phyloP scores from a whole-genome alignment of 495 filamentous ascomycete species.

The Aspergillus steynii region DNA sequence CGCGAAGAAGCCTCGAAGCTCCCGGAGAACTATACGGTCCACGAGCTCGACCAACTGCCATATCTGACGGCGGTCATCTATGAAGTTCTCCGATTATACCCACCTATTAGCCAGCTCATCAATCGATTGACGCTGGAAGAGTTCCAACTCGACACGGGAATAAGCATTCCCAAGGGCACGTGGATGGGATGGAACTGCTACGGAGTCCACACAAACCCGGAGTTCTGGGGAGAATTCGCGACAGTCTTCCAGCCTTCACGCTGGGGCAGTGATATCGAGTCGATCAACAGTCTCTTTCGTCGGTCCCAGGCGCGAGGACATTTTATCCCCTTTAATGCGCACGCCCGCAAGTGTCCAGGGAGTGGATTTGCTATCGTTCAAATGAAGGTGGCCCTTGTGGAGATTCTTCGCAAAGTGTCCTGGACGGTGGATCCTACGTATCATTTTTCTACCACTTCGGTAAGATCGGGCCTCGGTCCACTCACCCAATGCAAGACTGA shows the following conservation, averaged over 20 bases:
- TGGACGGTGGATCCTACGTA: slow-evolving; percentile 1
- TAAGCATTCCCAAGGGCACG: slow-evolving; percentile 32
- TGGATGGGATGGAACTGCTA: slow-evolving; percentile 41
- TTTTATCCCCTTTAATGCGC: slow-evolving; percentile 42
- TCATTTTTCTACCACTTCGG: neutral
- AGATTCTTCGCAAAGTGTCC: slow-evolving; percentile 7
- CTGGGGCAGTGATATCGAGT: slow-evolving; percentile 34
- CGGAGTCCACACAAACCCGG: slow-evolving; percentile 29
- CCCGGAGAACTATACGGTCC: slow-evolving; percentile 10
- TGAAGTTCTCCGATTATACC: slow-evolving; percentile 41
- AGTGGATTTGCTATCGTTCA: slow-evolving; percentile 37
- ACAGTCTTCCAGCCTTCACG: slow-evolving; percentile 33
- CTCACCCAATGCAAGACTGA: no score
- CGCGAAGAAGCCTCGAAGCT: slow-evolving; percentile 20
- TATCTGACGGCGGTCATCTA: slow-evolving; percentile 37
- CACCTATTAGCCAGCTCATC: slow-evolving; percentile 39
- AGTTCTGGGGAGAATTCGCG: slow-evolving; percentile 31
- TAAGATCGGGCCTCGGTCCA: no score
- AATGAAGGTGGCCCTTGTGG: slow-evolving; percentile 35
- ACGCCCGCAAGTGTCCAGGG: slow-evolving; percentile 36
- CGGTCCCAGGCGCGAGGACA: slow-evolving; percentile 31
- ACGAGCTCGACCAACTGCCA: slow-evolving; percentile 27
- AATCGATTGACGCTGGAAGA: slow-evolving; percentile 28
- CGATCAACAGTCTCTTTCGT: slow-evolving; percentile 28
- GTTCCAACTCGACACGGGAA: slow-evolving; percentile 22